Conservation (phyloP, 1,284 basidiomycete genomes). For the Malassezia nana region DNA sequence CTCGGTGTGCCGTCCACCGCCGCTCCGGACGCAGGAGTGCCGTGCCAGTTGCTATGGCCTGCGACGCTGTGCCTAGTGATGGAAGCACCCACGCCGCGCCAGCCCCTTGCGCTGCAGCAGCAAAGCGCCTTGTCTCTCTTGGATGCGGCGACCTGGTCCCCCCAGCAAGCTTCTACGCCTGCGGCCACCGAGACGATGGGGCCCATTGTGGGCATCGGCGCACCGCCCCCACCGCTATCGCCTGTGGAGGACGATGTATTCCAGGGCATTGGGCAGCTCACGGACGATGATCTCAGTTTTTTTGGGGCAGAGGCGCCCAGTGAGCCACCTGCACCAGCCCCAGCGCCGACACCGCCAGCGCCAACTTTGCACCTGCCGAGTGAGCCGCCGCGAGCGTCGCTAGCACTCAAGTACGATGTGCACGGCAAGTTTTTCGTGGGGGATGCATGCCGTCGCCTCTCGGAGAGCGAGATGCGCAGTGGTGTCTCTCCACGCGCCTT, state of each 20-base stretch:
- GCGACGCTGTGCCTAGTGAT: conserved; percentile 4
- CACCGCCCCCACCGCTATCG: neutral
- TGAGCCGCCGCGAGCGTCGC: neutral
- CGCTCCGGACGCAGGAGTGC: neutral
- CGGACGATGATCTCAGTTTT: conserved; percentile 15
- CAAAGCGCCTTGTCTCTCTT: neutral
- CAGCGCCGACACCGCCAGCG: neutral
- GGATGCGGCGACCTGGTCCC: neutral
- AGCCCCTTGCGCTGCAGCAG: neutral
- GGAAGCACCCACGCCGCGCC: neutral
- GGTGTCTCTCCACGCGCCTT: conserved; percentile 1
- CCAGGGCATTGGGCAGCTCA: conserved; percentile 14
- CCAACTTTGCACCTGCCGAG: neutral
- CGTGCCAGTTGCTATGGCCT: conserved; percentile 7
- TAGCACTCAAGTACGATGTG: conserved; percentile 13
- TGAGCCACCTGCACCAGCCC: neutral
- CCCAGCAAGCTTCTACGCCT: neutral
- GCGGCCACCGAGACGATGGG: neutral
- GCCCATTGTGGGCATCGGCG: neutral
- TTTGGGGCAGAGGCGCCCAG: neutral
- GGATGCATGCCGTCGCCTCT: neutral
- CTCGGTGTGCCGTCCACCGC: neutral
- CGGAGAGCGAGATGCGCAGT: neutral
- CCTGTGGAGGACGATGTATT: conserved; percentile 7
- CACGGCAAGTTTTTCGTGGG: conserved; percentile 17